Base-by-base conservation (phyloP, 192 early-diverging fungal genomes). In the Gigaspora rosea region DNA sequence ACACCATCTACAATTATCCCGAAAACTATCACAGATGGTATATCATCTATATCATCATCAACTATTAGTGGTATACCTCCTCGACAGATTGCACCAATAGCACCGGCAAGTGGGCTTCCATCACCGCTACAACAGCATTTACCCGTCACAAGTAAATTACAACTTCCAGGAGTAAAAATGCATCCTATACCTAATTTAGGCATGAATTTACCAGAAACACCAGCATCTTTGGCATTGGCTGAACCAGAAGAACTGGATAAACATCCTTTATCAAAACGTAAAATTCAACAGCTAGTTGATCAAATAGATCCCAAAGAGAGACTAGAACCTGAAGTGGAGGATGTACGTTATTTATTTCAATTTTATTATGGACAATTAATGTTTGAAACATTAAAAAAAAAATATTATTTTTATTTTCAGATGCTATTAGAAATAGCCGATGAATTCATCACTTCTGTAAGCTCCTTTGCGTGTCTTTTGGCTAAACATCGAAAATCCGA, bases 381-480 rank as follows among this genome's bases (percentile, higher is more conserved):
- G 10, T 54, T 54, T 15, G 8, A 54, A 2, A 54, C 16, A 15
- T 54, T 54, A 54, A 54, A 5, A n/a, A n/a, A n/a, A n/a, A n/a
- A n/a, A n/a, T 54, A 16, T 46, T 49, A 49, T 35, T 3, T 27
- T 41, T 22, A 49, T 20, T 41, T 67, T 49, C 61, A 92, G 91
- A 91, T 96, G 71, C 77, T 96, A 49, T 85, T 94, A 73, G 92
- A 94, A 72, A 86, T 95, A 51, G 93, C 94, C 0, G 93, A 95
- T 77, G 92, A 95, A 73, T 96, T 96, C 80, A 93, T 96, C 69
- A 91, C 94, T 71, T 91, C 92, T 1, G 93, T 95, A 0, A 92
- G 92, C 2, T 83, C 88, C 71, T 93, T 94, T 82, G 94, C 91
- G 2, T 94, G 93, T 82, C 89, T 91, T 75, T 80, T 95, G 59